Percentiles rank a stretch among this genome's conserved stretches.
These are phyloP conservation scores for Eutrema heterophyllum DNA, from an alignment of 345 rosid species.

Conservation along the genomic window DNA sequence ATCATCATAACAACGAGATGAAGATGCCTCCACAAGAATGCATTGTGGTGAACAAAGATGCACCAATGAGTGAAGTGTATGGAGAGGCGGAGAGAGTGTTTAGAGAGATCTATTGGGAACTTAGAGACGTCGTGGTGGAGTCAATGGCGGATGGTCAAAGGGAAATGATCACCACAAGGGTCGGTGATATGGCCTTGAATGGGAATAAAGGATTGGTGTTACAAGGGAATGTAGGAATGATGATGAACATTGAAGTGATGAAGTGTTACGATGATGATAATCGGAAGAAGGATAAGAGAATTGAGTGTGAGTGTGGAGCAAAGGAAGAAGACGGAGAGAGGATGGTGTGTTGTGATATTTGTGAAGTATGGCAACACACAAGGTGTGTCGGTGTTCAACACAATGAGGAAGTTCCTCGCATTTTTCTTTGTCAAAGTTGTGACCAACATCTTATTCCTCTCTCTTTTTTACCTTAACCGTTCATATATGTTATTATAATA, in stretches of 20 bases:
- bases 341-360: slow-evolving; percentile 75
- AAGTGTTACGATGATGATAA: slow-evolving; percentile 31
- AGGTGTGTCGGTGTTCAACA: slow-evolving; percentile 71
- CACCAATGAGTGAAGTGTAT: slow-evolving; percentile 64
- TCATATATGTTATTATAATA: not conserved
- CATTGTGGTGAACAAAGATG: slow-evolving; percentile 46
- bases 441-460: slow-evolving; percentile 61
- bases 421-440: slow-evolving; percentile 79
- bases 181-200: slow-evolving; percentile 36
- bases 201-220: slow-evolving; percentile 45
- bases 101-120: slow-evolving; percentile 67
- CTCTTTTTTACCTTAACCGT: slow-evolving; percentile 50
- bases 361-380: slow-evolving; percentile 89
- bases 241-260: slow-evolving; percentile 17
- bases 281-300: slow-evolving; percentile 20
- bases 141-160: slow-evolving; percentile 38
- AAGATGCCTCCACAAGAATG: slow-evolving; percentile 58
- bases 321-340: slow-evolving; percentile 81
- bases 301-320: slow-evolving; percentile 69
- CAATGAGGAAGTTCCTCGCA: slow-evolving; percentile 57
- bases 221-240: slow-evolving; percentile 41
- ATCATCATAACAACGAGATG: slow-evolving; percentile 24
- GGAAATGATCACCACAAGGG: slow-evolving; percentile 27
- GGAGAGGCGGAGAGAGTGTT: slow-evolving; percentile 56
- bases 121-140: slow-evolving; percentile 49